Percentiles rank a stretch among this genome's conserved stretches.
Conservation (phyloP, 495 filamentous ascomycete genomes). For the Sordaria brevicollis region DNA sequence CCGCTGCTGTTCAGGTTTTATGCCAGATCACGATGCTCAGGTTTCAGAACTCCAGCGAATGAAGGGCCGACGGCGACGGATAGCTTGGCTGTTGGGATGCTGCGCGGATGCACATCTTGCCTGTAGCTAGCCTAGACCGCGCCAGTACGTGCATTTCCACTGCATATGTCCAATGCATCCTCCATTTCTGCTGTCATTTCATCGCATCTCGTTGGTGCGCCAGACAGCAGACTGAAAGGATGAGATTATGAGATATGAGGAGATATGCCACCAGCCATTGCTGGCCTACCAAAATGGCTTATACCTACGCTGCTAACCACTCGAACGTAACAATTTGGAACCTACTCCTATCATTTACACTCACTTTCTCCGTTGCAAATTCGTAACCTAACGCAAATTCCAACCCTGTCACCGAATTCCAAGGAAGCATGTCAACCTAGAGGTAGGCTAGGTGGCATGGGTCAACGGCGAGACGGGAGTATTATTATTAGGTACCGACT, state of each 20-base stretch:
- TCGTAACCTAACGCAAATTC: background rate
- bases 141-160: background rate
- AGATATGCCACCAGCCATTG: background rate
- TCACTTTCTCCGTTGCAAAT: background rate
- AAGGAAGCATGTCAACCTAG: background rate
- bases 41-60: background rate
- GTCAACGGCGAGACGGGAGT: background rate
- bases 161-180: background rate
- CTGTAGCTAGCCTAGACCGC: background rate
- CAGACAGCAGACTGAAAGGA: background rate
- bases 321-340: too few species aligned
- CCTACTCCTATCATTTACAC: background rate
- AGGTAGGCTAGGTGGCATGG: background rate
- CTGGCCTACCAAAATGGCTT: background rate
- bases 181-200: background rate
- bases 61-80: background rate
- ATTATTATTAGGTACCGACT: background rate
- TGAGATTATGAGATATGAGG: background rate
- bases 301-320: background rate
- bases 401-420: background rate
- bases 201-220: background rate
- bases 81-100: background rate
- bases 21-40: background rate
- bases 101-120: background rate
- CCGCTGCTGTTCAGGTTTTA: background rate